phyloP scores from a whole-genome alignment of 164 flowering plant genomes.

The Saururus chinensis region DNA sequence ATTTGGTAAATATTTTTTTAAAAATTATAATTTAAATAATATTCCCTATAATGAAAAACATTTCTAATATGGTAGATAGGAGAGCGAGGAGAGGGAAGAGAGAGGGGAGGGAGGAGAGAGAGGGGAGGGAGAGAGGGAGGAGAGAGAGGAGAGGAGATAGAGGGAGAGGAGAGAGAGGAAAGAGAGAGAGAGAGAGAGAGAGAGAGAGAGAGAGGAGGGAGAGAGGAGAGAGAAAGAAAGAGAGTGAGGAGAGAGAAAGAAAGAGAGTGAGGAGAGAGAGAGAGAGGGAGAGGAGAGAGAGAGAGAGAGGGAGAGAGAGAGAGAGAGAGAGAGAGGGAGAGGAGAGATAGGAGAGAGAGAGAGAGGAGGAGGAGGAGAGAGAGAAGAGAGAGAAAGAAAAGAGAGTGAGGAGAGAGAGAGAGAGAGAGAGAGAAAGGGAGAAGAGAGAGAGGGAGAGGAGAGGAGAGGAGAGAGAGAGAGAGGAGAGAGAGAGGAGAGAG shows the following conservation, averaged over 20 bases:
- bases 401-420: neutral
- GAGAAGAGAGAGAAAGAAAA: neutral
- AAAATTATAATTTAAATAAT: too few species aligned
- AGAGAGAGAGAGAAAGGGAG: neutral
- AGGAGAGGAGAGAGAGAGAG: neutral
- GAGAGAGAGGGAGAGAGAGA: too few species aligned
- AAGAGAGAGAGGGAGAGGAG: neutral
- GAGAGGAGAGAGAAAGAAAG: neutral
- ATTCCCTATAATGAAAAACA: too few species aligned
- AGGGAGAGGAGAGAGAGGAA: neutral
- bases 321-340: too few species aligned
- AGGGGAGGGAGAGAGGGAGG: neutral
- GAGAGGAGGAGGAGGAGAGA: neutral
- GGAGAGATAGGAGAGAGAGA: too few species aligned
- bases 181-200: too few species aligned
- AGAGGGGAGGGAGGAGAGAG: neutral
- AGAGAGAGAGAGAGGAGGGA: neutral
- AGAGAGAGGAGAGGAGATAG: too few species aligned
- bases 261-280: neutral
- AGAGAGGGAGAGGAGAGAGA: neutral
- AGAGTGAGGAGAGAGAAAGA: neutral
- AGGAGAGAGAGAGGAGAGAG: neutral
- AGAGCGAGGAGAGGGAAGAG: too few species aligned
- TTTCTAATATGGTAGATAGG: too few species aligned
- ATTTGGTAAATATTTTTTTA: too few species aligned